Percentiles rank a stretch among this genome's conserved stretches.
Conservation (phyloP, 345 rosid species). For the Arabis hirsuta region DNA sequence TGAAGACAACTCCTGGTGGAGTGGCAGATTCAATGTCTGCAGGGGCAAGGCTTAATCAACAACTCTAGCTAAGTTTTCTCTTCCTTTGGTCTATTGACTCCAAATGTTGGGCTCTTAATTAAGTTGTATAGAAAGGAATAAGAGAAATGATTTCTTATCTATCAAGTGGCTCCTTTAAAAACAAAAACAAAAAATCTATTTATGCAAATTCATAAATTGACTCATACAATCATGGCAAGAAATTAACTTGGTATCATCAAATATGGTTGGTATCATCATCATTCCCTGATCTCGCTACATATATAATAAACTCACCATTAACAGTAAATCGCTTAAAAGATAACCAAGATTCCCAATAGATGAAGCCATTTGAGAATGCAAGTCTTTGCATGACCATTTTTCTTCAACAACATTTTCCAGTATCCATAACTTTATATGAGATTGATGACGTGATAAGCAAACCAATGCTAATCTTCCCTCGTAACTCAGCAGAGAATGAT, state of each 20-base stretch:
- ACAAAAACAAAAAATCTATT: too few species aligned
- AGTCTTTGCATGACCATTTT: background rate
- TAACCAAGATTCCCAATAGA: background rate
- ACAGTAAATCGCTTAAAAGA: background rate
- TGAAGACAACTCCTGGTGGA: conserved; percentile 56
- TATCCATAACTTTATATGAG: background rate
- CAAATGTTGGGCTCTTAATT: background rate
- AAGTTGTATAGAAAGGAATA: background rate
- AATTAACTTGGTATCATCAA: too few species aligned
- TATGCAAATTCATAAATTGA: too few species aligned
- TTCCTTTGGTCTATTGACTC: background rate
- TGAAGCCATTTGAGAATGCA: background rate
- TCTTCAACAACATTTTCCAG: background rate
- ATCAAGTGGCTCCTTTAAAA: background rate
- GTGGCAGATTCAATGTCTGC: conserved; percentile 59
- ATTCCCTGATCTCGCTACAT: background rate
- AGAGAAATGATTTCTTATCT: background rate
- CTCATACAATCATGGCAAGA: too few species aligned
- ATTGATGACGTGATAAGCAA: background rate
- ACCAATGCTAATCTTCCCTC: background rate
- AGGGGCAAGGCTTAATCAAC: conserved; percentile 59
- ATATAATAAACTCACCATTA: background rate
- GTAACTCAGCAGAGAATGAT: background rate
- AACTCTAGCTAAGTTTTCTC: conserved; percentile 3
- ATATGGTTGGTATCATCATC: too few species aligned